Evolutionary conservation across 306 rosid genomes (phyloP), one percentile per base, ranked within the genome.

Genomic region (Glycine latifolia): DNA sequence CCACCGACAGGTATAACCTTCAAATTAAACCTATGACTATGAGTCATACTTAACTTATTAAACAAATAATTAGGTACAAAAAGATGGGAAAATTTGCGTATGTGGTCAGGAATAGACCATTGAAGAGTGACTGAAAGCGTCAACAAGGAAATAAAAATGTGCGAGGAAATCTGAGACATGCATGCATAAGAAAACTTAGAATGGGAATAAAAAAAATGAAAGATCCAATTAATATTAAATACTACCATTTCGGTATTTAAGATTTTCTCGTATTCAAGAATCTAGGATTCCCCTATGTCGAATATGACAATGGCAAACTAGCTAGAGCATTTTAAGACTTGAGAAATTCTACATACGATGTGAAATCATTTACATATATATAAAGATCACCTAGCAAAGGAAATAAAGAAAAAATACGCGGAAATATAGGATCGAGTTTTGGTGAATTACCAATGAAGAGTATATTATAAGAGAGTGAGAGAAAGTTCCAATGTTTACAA

Each of bases 101-200:
- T 20, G 65, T 52, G 33, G 59, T 48, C 44, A 44, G 11, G 49
- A 71, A 31, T 71, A 4, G 76, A 71, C 76, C 48, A 4, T 39
- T 73, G 7, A 39, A 73, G 8, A 15, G 47, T 54, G 62, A 37
- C 35, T 4, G 15, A 10, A 54, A 73, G 9, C 37, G 39, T 54
- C 78, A 73, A 73, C 78, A 54, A 73, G 9, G 49, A 39, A 65
- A 66, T 26, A 26, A 0, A 54, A 8, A 35, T n/a, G 48, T 55
- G 16, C 35, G 16, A 35, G 52, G 62, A 60, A 73, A 54, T 4
- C 55, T 61, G 31, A 3, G 41, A 39, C 10, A 39, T 37, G 66
- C 50, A 73, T 37, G 66, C 67, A 55, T 55, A 9, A 9, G 53
- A 65, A 39, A 73, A 54, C 35, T 9, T 54, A 4, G 50, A 72